phyloP scores from a whole-genome alignment of 345 rosid genomes.

The Camelina sativa region DNA sequence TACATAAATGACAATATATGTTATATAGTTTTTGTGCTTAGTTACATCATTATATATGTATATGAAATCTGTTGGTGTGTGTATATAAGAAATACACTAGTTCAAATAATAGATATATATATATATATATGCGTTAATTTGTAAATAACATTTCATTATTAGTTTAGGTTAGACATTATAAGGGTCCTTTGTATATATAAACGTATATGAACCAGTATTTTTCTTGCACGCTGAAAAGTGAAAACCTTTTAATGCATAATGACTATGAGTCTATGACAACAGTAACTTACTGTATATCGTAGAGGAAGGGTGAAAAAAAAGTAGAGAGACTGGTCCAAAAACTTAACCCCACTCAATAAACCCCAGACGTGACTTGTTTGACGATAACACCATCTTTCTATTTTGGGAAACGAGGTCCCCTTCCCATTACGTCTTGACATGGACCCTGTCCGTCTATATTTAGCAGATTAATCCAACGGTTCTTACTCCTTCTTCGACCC shows the following conservation, averaged over 20 bases:
- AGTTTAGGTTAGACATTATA: background rate
- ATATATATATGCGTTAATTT: background rate
- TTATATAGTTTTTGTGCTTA: background rate
- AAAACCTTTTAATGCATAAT: slow-evolving; percentile 27
- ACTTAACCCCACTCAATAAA: slow-evolving; percentile 38
- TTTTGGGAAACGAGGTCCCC: slow-evolving; percentile 39
- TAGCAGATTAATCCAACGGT: slow-evolving; percentile 40
- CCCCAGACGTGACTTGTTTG: slow-evolving; percentile 41
- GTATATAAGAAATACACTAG: background rate
- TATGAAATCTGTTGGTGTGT: background rate
- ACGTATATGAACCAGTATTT: background rate
- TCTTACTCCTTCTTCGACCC: slow-evolving; percentile 6
- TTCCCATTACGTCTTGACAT: slow-evolving; percentile 44
- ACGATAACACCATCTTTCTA: slow-evolving; percentile 42
- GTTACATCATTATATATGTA: background rate
- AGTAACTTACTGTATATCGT: slow-evolving; percentile 30
- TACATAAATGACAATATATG: slow-evolving; percentile 2
- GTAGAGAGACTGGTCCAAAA: slow-evolving; percentile 34
- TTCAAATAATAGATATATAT: background rate
- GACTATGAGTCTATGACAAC: slow-evolving; percentile 30
- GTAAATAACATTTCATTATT: background rate
- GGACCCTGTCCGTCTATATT: slow-evolving; percentile 41
- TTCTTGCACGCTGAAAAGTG: slow-evolving; percentile 10
- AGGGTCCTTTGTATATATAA: background rate
- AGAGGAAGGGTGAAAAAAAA: slow-evolving; percentile 1